Conservation (phyloP, 805 yeast genomes). For the Scheffersomyces coipomensis region DNA sequence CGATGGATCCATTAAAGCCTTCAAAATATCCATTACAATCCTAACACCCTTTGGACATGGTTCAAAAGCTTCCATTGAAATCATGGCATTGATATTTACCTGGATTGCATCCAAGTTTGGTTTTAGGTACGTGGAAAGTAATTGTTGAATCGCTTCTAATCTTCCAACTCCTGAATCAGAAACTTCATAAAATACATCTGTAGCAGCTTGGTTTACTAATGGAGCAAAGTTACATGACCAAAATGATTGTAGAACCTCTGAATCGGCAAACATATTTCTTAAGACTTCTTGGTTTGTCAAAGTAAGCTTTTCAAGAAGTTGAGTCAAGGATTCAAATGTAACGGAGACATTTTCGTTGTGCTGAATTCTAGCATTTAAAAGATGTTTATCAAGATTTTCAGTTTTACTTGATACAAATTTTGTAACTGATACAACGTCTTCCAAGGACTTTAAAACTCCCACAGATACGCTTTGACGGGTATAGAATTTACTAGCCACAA, state of each 20-base stretch:
- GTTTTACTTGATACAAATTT: conserved; percentile 23
- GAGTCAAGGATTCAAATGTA: conserved; percentile 17
- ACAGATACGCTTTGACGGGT: conserved; percentile 5
- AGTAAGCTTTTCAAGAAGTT: conserved; percentile 30
- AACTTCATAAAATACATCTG: conserved; percentile 70
- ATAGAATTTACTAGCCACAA: conserved; percentile 8
- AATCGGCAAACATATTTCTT: conserved; percentile 18
- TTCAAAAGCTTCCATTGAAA: conserved; percentile 52
- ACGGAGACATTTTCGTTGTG: conserved; percentile 29
- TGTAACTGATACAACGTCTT: conserved; percentile 14
- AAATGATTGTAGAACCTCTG: conserved; percentile 52
- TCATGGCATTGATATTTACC: conserved; percentile 43
- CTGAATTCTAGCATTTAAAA: conserved; percentile 22
- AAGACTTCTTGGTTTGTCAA: conserved; percentile 26
- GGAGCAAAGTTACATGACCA: conserved; percentile 78
- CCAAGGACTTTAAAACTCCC: conserved; percentile 14
- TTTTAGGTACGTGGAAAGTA: conserved; percentile 44
- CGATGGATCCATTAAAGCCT: conserved; percentile 63
- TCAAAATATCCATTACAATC: conserved; percentile 70
- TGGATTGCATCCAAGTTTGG: conserved; percentile 50
- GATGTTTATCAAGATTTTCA: conserved; percentile 13
- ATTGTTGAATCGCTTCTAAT: conserved; percentile 63
- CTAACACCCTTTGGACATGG: conserved; percentile 76
- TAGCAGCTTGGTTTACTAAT: conserved; percentile 63
- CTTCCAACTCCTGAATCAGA: conserved; percentile 72